phyloP scores from a whole-genome alignment of 2,329 filamentous ascomycete species.

The Fusarium beomiforme region DNA sequence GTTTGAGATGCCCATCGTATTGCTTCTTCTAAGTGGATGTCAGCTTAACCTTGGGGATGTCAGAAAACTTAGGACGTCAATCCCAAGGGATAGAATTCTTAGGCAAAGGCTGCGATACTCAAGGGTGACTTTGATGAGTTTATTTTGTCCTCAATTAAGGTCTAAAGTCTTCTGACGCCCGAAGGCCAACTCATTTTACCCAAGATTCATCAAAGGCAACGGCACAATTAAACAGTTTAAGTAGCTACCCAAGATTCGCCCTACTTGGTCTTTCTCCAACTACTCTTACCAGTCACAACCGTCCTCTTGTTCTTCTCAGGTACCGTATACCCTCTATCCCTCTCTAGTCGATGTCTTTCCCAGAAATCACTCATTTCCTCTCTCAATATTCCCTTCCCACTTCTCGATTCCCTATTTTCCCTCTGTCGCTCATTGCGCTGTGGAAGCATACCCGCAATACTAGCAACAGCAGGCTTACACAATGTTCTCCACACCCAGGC shows the following conservation, averaged over 20 bases:
- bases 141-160: too few species aligned
- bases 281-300: constrained; percentile 1
- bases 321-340: constrained; percentile 52
- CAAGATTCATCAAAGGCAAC: too few species aligned
- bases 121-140: too few species aligned
- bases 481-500: constrained; percentile 37
- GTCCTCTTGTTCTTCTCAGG: constrained; percentile 51
- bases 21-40: too few species aligned
- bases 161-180: too few species aligned
- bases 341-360: constrained; percentile 52
- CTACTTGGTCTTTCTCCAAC: constrained; percentile 24
- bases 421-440: constrained; percentile 29
- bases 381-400: constrained; percentile 22
- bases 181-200: too few species aligned
- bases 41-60: too few species aligned
- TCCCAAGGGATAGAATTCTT: too few species aligned
- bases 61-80: too few species aligned
- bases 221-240: not conserved
- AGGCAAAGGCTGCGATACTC: too few species aligned
- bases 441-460: constrained; percentile 25
- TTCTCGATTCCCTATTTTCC: constrained; percentile 31
- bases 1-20: not conserved
- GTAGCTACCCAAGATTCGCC: not conserved
- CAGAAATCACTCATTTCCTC: constrained; percentile 55
- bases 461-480: constrained; percentile 35